Evolutionary conservation across 805 yeast species (phyloP).

Genomic region (Saccharomycopsis sp.): DNA sequence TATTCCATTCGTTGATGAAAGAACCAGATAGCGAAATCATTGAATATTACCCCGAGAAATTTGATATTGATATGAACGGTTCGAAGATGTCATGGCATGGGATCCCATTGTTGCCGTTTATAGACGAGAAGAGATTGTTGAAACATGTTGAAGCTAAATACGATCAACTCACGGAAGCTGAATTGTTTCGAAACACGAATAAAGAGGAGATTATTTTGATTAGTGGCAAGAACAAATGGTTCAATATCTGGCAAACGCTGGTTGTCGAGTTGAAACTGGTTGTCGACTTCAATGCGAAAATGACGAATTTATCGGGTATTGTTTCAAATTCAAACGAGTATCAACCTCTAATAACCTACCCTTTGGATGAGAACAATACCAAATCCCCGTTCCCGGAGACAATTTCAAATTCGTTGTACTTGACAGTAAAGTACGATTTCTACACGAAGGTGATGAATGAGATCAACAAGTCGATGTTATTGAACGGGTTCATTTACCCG

Average conservation of each 20-base stretch:
- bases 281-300: constrained; percentile 20
- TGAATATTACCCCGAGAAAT: constrained; percentile 86
- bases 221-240: constrained; percentile 50
- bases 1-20: constrained; percentile 77
- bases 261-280: constrained; percentile 29
- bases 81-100: constrained; percentile 95
- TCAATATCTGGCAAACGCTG: constrained; percentile 27
- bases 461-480: constrained; percentile 63
- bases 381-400: constrained; percentile 36
- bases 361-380: constrained; percentile 34
- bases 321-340: constrained; percentile 28
- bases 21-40: constrained; percentile 73
- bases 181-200: constrained; percentile 58
- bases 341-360: constrained; percentile 35
- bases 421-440: constrained; percentile 32
- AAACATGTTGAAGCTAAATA: constrained; percentile 62
- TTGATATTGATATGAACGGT: constrained; percentile 92
- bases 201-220: constrained; percentile 65
- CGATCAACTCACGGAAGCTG: constrained; percentile 56
- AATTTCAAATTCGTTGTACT: constrained; percentile 33
- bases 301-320: constrained; percentile 31
- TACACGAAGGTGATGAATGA: constrained; percentile 48
- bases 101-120: constrained; percentile 81
- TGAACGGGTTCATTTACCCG: constrained; percentile 71
- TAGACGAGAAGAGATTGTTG: constrained; percentile 72